Percentiles rank a stretch among this genome's conserved stretches.
phyloP scores from a whole-genome alignment of 805 yeast genomes.

The Metschnikowia lachancei region DNA sequence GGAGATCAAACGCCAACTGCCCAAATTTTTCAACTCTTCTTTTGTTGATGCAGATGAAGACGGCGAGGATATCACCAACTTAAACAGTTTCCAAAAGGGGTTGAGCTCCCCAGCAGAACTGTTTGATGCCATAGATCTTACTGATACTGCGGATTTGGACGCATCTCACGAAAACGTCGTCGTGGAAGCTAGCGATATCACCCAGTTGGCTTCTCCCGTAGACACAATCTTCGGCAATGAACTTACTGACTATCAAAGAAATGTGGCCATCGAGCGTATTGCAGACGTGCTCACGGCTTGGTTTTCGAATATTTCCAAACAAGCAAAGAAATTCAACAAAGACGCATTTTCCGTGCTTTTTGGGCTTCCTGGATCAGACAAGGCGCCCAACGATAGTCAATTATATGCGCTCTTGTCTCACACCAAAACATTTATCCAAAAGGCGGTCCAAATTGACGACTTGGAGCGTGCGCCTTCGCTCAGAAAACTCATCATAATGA shows the following conservation, averaged over 20 bases:
- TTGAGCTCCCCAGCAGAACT: neutral
- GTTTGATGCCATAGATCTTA: neutral
- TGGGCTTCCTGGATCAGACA: conserved; percentile 19
- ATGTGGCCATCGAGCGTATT: conserved; percentile 19
- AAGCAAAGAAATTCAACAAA: conserved; percentile 5
- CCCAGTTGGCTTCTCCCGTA: neutral
- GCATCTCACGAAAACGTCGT: neutral
- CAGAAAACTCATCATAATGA: conserved; percentile 27
- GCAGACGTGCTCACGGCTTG: conserved; percentile 23
- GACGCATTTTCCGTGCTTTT: conserved; percentile 22
- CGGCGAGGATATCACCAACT: conserved; percentile 18
- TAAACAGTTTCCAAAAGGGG: conserved; percentile 1
- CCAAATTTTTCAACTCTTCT: neutral
- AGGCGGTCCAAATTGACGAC: conserved; percentile 13
- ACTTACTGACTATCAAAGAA: conserved; percentile 22
- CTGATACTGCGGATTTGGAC: conserved; percentile 16
- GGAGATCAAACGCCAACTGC: neutral
- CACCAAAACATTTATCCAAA: conserved; percentile 20
- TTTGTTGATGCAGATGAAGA: neutral
- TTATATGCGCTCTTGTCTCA: conserved; percentile 19
- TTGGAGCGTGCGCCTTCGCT: conserved; percentile 19
- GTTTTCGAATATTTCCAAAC: conserved; percentile 20
- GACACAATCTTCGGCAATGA: conserved; percentile 14
- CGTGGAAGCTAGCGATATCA: neutral
- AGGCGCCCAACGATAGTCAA: conserved; percentile 16